Evolutionary conservation across 345 rosid species (phyloP).

Genomic region (Gossypium ekmanianum): DNA sequence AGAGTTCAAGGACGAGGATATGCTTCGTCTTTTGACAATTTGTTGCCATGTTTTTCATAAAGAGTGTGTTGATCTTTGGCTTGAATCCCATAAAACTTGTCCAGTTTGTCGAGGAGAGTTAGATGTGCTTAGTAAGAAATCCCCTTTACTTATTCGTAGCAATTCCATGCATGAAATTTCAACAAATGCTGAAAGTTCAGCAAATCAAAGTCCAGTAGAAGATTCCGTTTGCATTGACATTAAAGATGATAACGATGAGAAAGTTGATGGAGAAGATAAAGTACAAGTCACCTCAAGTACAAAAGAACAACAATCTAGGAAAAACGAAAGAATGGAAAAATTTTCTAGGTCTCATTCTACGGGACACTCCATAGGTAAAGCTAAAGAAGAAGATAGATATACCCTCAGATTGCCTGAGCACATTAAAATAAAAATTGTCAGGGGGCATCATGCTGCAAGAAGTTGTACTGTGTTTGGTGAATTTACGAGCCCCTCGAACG

Average conservation of each 20-base stretch:
- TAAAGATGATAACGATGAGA: conserved; percentile 28
- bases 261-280: conserved; percentile 19
- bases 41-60: conserved; percentile 82
- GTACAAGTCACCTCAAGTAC: conserved; percentile 1
- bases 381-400: not conserved
- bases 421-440: conserved; percentile 26
- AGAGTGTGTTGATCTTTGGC: conserved; percentile 90
- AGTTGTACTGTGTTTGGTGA: conserved; percentile 68
- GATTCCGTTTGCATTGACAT: conserved; percentile 35
- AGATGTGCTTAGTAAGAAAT: conserved; percentile 44
- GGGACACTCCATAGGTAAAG: not conserved
- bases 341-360: not conserved
- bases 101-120: conserved; percentile 80
- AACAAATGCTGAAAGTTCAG: conserved; percentile 8
- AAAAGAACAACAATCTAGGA: not conserved
- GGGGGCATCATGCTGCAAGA: conserved; percentile 46
- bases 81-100: conserved; percentile 62
- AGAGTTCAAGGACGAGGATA: conserved; percentile 60
- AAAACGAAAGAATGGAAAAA: conserved; percentile 13
- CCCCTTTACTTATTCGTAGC: conserved; percentile 20
- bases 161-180: conserved; percentile 10
- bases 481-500: conserved; percentile 14
- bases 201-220: conserved; percentile 12
- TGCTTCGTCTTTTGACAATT: conserved; percentile 59
- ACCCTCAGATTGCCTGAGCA: not conserved